phyloP scores from a whole-genome alignment of 768 basidiomycete species.

The Collybia sp. region DNA sequence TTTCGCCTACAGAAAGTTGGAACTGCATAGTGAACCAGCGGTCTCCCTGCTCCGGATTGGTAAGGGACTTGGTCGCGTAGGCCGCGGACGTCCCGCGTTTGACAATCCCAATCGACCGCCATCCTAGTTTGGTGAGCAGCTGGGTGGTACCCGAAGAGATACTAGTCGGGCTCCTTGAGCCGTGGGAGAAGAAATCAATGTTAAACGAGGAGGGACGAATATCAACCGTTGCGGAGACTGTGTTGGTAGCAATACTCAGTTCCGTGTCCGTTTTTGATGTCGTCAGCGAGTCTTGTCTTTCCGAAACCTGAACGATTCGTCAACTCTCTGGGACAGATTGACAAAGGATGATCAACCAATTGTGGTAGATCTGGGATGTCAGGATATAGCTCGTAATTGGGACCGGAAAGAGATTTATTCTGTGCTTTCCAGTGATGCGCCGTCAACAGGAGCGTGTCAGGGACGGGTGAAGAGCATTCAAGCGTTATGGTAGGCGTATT shows the following conservation, averaged over 20 bases:
- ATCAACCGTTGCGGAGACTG: constrained; percentile 21
- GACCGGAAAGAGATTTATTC: constrained; percentile 13
- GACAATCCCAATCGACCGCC: constrained; percentile 24
- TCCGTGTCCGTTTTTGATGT: constrained; percentile 15
- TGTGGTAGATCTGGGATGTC: constrained; percentile 12
- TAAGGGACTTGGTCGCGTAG: constrained; percentile 14
- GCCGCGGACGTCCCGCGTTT: constrained; percentile 15
- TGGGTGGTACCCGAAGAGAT: constrained; percentile 13
- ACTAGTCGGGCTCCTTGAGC: constrained; percentile 15
- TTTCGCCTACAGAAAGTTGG: constrained; percentile 34
- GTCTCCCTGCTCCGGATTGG: constrained; percentile 16
- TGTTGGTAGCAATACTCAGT: constrained; percentile 16
- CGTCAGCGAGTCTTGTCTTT: constrained; percentile 11
- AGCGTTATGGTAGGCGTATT: constrained; percentile 26
- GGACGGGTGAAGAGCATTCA: constrained; percentile 23
- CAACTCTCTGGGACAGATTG: not conserved
- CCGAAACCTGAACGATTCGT: constrained; percentile 2
- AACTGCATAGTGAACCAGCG: constrained; percentile 29
- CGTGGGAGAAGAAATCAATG: constrained; percentile 21
- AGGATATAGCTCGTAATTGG: constrained; percentile 25
- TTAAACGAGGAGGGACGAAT: constrained; percentile 21
- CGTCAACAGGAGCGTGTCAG: constrained; percentile 26
- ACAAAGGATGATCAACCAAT: constrained; percentile 8
- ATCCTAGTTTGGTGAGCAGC: constrained; percentile 24
- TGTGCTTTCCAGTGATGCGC: constrained; percentile 26